Evolutionary conservation across 2,329 filamentous ascomycete genomes (phyloP), one percentile per base, ranked within the genome.

Genomic region (Arthrobotrys sphaeroides): DNA sequence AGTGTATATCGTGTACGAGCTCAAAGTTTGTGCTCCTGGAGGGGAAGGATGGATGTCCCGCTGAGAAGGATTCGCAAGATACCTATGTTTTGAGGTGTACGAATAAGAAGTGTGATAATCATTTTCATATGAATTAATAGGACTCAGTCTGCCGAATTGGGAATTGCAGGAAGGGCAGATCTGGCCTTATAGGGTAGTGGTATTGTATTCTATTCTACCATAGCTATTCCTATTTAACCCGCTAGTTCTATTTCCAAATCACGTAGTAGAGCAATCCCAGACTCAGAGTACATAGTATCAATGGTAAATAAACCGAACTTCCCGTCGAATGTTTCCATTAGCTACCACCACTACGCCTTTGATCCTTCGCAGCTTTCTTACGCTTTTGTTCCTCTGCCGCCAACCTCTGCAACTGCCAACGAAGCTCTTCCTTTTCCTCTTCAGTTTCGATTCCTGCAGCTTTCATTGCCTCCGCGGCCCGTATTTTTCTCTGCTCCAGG

Each of bases 81-180:
- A 49, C 28, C 12, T 38, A 28, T n/a, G 59, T 45, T 5, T 13
- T 72, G 2, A 42, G 67, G 13, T 72, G 67, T 42, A 16, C 49
- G 2, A 42, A 22, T 10, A 12, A 45, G 12, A 10, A 16, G 1
- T 72, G 67, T 33, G 51, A 28, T 20, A 64, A 72, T n/a, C 59
- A 72, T 65, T 28, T 72, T 51, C 47, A 72, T 55, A 38, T 65
- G n/a, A n/a, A n/a, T 18, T 55, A 47, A 36, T 26, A 3, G 36
- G 26, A 13, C 9, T 36, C 10, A n/a, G 36, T 12, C 31, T 33
- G 31, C 5, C 31, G 31, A 33, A 33, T 5, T 33, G 28, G 28
- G 10, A 33, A 33, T 33, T 33, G 5, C 28, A 33, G 28, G 28
- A n/a, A n/a, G n/a, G n/a, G n/a, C n/a, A n/a, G n/a, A n/a, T n/a